Conservation (phyloP, 2,329 filamentous ascomycete genomes). For the Xylaria digitata region DNA sequence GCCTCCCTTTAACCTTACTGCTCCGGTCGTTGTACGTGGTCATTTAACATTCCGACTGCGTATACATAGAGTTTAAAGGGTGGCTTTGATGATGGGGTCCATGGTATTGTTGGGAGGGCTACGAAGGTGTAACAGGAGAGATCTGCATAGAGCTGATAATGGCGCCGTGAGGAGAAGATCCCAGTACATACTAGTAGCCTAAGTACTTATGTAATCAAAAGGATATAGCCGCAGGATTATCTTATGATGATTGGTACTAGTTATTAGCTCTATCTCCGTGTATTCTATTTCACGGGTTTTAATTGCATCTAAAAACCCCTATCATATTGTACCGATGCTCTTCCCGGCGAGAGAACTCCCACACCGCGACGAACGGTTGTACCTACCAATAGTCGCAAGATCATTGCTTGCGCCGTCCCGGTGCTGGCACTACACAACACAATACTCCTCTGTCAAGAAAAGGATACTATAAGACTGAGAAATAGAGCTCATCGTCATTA, state of each 20-base stretch:
- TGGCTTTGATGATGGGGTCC: neutral
- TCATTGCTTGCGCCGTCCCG: neutral
- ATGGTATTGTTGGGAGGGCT: neutral
- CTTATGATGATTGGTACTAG: too few relatives aligned
- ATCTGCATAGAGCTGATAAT: neutral
- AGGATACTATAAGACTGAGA: neutral
- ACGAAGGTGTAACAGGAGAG: too few relatives aligned
- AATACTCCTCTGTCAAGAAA: neutral
- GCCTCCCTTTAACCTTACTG: constrained; percentile 15
- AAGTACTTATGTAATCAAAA: neutral
- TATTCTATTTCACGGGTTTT: neutral
- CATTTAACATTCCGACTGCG: neutral
- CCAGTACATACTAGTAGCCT: neutral
- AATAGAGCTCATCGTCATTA: neutral
- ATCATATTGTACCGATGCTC: neutral
- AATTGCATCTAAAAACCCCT: neutral
- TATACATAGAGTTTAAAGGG: neutral
- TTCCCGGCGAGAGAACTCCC: neutral
- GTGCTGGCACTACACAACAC: neutral
- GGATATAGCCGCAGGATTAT: neutral
- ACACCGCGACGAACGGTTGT: neutral
- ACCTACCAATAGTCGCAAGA: neutral
- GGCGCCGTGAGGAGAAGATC: neutral
- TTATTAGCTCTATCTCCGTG: too few relatives aligned
- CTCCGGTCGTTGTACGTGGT: neutral